Conservation (phyloP, 1,284 basidiomycete species). For the Volvariella surrecta region DNA sequence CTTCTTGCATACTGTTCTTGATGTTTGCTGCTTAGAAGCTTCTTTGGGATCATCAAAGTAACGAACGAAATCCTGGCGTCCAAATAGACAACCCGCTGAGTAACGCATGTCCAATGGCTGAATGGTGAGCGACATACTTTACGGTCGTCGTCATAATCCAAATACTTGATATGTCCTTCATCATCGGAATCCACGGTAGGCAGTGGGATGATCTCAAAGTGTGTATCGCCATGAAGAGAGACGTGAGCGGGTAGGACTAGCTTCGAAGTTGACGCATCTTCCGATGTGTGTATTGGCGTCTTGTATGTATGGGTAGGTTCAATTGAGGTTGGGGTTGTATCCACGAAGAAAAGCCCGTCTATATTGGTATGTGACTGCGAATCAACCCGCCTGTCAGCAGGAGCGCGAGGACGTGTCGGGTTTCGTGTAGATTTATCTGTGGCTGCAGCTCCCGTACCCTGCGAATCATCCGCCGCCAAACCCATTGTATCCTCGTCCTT, state of each 20-base stretch:
- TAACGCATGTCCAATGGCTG: too few relatives aligned
- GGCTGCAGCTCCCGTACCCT: too few relatives aligned
- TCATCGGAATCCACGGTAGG: conserved; percentile 31
- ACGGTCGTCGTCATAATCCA: conserved; percentile 55
- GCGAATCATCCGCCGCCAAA: too few relatives aligned
- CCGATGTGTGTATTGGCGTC: conserved; percentile 6
- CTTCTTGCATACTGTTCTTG: conserved; percentile 55
- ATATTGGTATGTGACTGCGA: too few relatives aligned
- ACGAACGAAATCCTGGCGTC: conserved; percentile 35
- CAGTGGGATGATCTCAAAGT: conserved; percentile 37
- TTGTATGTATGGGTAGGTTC: conserved; percentile 12
- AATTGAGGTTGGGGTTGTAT: conserved; percentile 30
- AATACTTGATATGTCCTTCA: conserved; percentile 62
- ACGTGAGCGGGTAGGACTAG: conserved; percentile 62
- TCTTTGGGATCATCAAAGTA: conserved; percentile 52
- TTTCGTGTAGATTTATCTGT: too few relatives aligned
- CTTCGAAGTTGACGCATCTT: conserved; percentile 13
- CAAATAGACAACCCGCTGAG: too few relatives aligned
- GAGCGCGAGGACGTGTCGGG: too few relatives aligned
- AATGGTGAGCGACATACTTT: conserved; percentile 29
- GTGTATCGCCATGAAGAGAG: conserved; percentile 36
- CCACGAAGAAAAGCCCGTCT: conserved; percentile 42
- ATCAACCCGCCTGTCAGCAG: too few relatives aligned
- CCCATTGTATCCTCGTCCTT: too few relatives aligned
- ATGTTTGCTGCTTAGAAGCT: conserved; percentile 23